Base-by-base conservation (phyloP, 192 early-diverging fungal species). In the Podila epigama region DNA sequence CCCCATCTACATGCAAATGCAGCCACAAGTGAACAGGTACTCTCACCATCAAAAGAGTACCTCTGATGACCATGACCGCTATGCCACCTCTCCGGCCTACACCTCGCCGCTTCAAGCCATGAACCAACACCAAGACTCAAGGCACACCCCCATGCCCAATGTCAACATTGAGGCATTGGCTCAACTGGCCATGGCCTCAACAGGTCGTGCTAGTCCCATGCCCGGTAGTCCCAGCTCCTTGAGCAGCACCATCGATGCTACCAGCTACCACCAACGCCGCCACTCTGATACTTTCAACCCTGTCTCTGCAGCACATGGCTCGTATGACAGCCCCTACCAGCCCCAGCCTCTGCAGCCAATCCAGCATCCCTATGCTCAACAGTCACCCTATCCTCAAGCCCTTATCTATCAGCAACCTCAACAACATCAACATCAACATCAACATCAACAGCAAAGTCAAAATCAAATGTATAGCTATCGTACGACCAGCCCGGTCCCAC, bases 351-450 rank as follows among this genome's bases (percentile, higher is more conserved):
- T 48, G 34, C 60, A 55, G 11, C 16, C 41, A 15, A n/a, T 56
- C 8, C 68, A 63, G 52, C 66, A 77, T 22, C 73, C 73, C 10
- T 68, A 77, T 58, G 44, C 55, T 12, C 65, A 68, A 18, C 65
- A 63, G 33, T 58, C 73, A 15, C 73, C 73, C 34, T 68, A 77
- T 32, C 73, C 73, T 18, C 65, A 68, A 35, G 60, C 73, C 2
- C 29, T 34, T 0, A 53, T 60, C 25, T 64, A 56, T 25, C 60
- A 51, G 28, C 51, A 60, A 32, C 51, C 29, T 27, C 63, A 71
- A 27, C 52, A 39, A 11, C 59, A 60, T 33, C 58, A 39, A 8
- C 29, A 31, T 9, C 27, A 32, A 8, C 27, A 44, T 9, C 35
- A 62, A 10, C 13, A 25, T 10, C 51, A 64, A 31, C 58, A 70